Base-by-base conservation (phyloP, 129 eudicot genomes). In the Scalesia atractyloides region DNA sequence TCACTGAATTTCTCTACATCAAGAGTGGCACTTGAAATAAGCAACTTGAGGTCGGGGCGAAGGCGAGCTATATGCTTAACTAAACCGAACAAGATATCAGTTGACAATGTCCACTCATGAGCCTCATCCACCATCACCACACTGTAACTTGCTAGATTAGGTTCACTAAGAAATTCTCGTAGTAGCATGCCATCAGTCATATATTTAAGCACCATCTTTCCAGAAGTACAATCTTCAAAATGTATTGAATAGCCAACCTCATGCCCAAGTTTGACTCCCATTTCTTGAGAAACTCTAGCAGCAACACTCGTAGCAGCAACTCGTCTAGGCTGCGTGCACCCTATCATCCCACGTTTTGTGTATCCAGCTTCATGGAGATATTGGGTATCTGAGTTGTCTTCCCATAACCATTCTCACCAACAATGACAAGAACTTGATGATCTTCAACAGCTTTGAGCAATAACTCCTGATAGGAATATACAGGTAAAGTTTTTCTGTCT, bases 81-180 rank as follows among this genome's bases (percentile, higher is more conserved):
- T 81, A 92, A 89, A 51, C 96, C 96, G 65, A 92, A 92, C 70
- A 92, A 73, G 44, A 92, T 86, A 63, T 92, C 98, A 10, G 98
- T 92, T 47, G 98, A 92, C 24, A 92, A 79, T 15, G 96, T 92
- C 80, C 96, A 87, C 69, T 92, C 98, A 36, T 92, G 98, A 64
- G 98, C 98, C 85, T 92, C 98, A 65, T 92, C 98, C 72, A 92
- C 98, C 98, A 92, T 92, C 41, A 87, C 85, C 18, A 92, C 96
- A 84, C 98, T 92, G 59, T 51, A 82, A 76, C 74, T 64, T 13
- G 70, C 69, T 53, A 82, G 81, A 46, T 82, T 78, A 2, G 86
- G 86, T 33, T 82, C 86, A 43, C 81, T 78, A 11, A 78, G 77
- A 30, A 78, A 69, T 49, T 78, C 81, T n/a, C 81, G 51, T 63